Evolutionary conservation across 1,284 basidiomycete genomes (phyloP).

Genomic region (Afroboletus lepidellus): DNA sequence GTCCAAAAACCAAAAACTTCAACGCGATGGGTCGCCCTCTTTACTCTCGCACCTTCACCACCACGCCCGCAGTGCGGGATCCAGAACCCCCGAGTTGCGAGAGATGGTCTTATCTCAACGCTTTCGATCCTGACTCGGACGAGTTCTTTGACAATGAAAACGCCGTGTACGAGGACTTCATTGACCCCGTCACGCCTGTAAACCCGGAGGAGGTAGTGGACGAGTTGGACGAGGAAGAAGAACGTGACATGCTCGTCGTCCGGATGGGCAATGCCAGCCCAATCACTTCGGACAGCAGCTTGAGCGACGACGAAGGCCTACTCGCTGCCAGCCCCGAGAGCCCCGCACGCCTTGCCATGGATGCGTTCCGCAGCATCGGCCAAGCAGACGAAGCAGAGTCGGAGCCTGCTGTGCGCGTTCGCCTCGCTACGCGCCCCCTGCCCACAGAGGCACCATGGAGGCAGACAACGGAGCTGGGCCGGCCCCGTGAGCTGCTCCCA

Average conservation of each 20-base stretch:
- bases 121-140: slow-evolving; percentile 79
- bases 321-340: slow-evolving; percentile 43
- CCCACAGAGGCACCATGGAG: slow-evolving; percentile 8
- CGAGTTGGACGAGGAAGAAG: slow-evolving; percentile 19
- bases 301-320: slow-evolving; percentile 41
- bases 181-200: slow-evolving; percentile 39
- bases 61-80: slow-evolving; percentile 47
- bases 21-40: slow-evolving; percentile 64
- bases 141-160: slow-evolving; percentile 62
- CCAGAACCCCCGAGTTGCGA: slow-evolving; percentile 46
- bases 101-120: slow-evolving; percentile 64
- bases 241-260: slow-evolving; percentile 26
- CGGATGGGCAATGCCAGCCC: slow-evolving; percentile 29
- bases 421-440: slow-evolving; percentile 17
- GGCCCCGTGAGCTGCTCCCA: neutral
- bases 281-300: slow-evolving; percentile 36
- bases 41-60: slow-evolving; percentile 48
- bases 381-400: slow-evolving; percentile 10
- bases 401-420: slow-evolving; percentile 26
- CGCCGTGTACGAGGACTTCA: slow-evolving; percentile 66
- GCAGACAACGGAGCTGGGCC: neutral
- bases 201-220: slow-evolving; percentile 30
- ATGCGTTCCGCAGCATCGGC: slow-evolving; percentile 31
- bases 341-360: slow-evolving; percentile 36
- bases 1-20: slow-evolving; percentile 3